phyloP scores from a whole-genome alignment of 306 rosid species.

The Hylodesmum podocarpum region DNA sequence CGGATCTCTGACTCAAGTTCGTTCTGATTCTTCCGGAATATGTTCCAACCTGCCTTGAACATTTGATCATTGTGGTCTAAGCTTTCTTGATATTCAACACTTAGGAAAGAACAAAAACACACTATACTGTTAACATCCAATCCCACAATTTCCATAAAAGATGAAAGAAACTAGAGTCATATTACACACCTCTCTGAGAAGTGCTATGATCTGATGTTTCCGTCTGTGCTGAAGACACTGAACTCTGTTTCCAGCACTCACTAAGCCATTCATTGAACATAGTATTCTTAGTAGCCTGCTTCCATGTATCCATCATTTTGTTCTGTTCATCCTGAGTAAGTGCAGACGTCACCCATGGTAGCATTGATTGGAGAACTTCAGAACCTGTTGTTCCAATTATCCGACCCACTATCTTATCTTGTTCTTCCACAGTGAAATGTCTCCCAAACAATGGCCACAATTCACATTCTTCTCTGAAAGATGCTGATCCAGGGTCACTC shows the following conservation, averaged over 20 bases:
- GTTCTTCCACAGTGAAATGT: constrained; percentile 97
- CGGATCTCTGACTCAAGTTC: constrained; percentile 98
- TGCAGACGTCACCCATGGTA: constrained; percentile 98
- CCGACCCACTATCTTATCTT: constrained; percentile 91
- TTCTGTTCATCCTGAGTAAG: constrained; percentile 96
- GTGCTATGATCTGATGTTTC: constrained; percentile 56
- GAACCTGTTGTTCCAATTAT: constrained; percentile 99
- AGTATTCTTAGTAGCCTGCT: constrained; percentile 95
- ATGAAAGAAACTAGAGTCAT: constrained; percentile 17
- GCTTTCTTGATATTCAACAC: constrained; percentile 77
- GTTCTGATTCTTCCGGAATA: constrained; percentile 96
- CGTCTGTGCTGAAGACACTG: constrained; percentile 43
- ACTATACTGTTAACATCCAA: constrained; percentile 19
- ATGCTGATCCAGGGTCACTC: constrained; percentile 91
- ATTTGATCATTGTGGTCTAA: constrained; percentile 81
- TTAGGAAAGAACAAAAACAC: constrained; percentile 41
- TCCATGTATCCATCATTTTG: constrained; percentile 97
- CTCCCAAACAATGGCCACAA: constrained; percentile 93
- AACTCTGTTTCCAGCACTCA: constrained; percentile 93
- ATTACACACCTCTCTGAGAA: constrained; percentile 56
- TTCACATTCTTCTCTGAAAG: constrained; percentile 95
- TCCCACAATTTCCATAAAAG: constrained; percentile 18
- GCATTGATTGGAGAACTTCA: constrained; percentile 98
- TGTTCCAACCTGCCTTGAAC: constrained; percentile 99
- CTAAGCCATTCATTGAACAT: constrained; percentile 98